Base-by-base conservation (phyloP, 768 basidiomycete species). In the Phylloporus sp. region DNA sequence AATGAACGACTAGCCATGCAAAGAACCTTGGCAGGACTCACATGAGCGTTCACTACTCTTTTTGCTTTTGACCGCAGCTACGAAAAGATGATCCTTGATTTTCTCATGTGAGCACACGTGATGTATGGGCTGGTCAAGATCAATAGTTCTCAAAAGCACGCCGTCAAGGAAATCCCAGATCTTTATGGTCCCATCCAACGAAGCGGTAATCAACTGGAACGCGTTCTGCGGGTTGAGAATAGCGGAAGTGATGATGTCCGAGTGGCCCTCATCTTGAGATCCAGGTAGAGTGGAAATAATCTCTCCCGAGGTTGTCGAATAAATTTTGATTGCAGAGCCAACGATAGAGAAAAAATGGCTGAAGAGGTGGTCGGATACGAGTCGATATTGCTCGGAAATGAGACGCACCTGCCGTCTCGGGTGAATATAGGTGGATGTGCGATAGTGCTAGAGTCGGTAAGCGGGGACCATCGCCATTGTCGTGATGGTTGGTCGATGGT, bases 161-260 rank as follows among this genome's bases (percentile, higher is more conserved):
- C 85, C 93, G 52, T 97, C 94, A 32, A 95, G 72, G 68, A 88
- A 95, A 71, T 98, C 93, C 97, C 97, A 99, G 23, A 97, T 72
- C 65, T 89, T 81, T 55, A 98, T 70, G 31, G 77, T 78, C n/a
- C 94, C 95, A 59, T 93, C 88, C 53, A 84, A 61, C 8, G 91
- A 90, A 43, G 83, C 85, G 11, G 92, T 92, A 57, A 97, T 82
- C 56, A 99, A 70, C 67, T 98, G 97, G 57, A 92, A 89, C 23
- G 83, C 76, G 70, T 97, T 98, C 55, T 84, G 78, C 13, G 97
- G 93, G 65, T 83, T 88, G 49, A 98, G 70, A 35, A 85, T 72
- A 35, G 86, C 80, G 35, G 84, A 80, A 11, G 93, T 91, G 57
- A 98, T 80, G 22, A 74, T 62, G 59, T 79, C 77, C 5, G 76